Evolutionary conservation across 768 basidiomycete genomes (phyloP).

Genomic region (Termitomyces sp.): DNA sequence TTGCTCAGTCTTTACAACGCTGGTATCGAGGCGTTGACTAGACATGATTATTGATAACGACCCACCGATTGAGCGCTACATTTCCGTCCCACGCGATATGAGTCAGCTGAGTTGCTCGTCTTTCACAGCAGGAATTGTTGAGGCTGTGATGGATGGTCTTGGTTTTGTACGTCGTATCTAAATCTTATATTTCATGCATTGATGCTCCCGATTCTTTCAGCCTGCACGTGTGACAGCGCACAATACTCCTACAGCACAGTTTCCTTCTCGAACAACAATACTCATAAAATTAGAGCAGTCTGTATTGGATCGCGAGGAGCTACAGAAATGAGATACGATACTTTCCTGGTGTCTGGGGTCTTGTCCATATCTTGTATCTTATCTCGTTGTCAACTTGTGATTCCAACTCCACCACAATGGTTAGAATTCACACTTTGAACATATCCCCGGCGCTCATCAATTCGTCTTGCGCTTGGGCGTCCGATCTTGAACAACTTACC

Average conservation of each 20-base stretch:
- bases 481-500: conserved; percentile 55
- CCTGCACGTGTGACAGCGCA: conserved; percentile 97
- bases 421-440: conserved; percentile 47
- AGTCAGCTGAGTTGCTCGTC: conserved; percentile 95
- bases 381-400: not conserved
- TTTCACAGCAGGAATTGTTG: conserved; percentile 94
- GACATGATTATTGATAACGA: conserved; percentile 99
- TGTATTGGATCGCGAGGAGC: conserved; percentile 90
- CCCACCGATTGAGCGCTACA: conserved; percentile 84
- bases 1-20: not conserved
- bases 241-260: conserved; percentile 77
- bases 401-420: conserved; percentile 35
- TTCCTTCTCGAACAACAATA: conserved; percentile 87
- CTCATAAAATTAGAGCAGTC: conserved; percentile 93
- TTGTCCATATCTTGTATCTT: conserved; percentile 8
- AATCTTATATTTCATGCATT: not conserved
- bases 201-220: conserved; percentile 24
- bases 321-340: conserved; percentile 49
- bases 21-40: conserved; percentile 23
- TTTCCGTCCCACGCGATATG: conserved; percentile 93
- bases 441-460: conserved; percentile 69
- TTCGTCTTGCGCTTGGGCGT: conserved; percentile 80
- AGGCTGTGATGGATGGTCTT: conserved; percentile 91
- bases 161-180: conserved; percentile 70
- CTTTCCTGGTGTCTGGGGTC: conserved; percentile 15